Evolutionary conservation across 495 filamentous ascomycete species (phyloP), one percentile per base, ranked within the genome.

Genomic region (Mytilinidion resinicola): DNA sequence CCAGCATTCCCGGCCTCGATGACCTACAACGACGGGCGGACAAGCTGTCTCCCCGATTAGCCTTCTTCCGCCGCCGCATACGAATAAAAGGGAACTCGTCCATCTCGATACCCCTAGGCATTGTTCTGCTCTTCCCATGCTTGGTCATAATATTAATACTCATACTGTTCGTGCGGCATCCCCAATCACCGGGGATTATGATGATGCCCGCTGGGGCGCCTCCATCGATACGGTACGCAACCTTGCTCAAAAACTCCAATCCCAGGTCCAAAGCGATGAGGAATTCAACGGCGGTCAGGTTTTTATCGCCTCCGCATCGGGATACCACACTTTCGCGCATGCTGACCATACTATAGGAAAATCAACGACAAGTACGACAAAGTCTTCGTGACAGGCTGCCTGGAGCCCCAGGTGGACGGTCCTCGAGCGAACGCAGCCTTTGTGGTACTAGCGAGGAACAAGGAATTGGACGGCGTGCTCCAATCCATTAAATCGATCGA

Each of bases 401-500:
- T 87, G 56, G 83, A 89, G 53, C 78, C 81, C 12, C 73, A 84
- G 59, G 83, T 80, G 17, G 81, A 87, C 57, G 82, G 79, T 10
- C 85, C 84, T 48, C 82, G 90, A 62, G 93, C 86, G 64, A 97
- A 99, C 71, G 93, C 90, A 50, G 91, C 88, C 14, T 93, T 99
- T 60, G 95, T 99, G 60, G 91, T 99, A 17, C 81, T 99, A 53
- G 93, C 93, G 21, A 79, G 93, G 63, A 96, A 99, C 72, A 95
- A 96, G 80, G 93, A 99, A 74, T 67, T 99, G 59, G 90, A 95
- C 0, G 93, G 93, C 53, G 93, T 99, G 34, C 84, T 97, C 46
- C 88, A 96, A 75, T 96, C 91, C 9, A 80, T 99, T 62, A 96
- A 96, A 77, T 96, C 91, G 51, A 93, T 99, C 62, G 93, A 99